Conservation (phyloP, 495 filamentous ascomycete genomes). For the Aspergillus haitiensis region DNA sequence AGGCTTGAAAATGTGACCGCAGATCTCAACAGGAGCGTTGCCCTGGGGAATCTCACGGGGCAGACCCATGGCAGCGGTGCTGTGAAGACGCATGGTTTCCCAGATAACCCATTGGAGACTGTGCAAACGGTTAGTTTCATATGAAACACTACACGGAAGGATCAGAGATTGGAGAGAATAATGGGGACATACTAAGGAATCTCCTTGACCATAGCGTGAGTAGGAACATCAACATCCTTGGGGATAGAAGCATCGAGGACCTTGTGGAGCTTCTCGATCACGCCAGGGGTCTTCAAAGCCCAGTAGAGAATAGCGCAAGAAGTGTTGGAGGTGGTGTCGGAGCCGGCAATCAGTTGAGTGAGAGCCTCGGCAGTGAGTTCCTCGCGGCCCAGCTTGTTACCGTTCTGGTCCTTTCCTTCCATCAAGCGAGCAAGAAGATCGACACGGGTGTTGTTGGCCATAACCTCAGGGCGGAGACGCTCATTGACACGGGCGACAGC, state of each 20-base stretch:
- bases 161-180: not conserved
- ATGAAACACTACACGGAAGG: not conserved
- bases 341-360: constrained; percentile 88
- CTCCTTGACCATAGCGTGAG: constrained; percentile 69
- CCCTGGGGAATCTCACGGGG: constrained; percentile 73
- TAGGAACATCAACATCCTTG: constrained; percentile 59
- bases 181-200: constrained; percentile 61
- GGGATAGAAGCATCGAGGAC: constrained; percentile 72
- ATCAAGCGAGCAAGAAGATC: constrained; percentile 83
- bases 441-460: constrained; percentile 58
- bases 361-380: constrained; percentile 88
- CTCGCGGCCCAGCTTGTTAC: constrained; percentile 67
- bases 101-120: constrained; percentile 74
- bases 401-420: constrained; percentile 81
- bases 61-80: constrained; percentile 83
- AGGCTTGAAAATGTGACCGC: constrained; percentile 65
- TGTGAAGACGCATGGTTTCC: constrained; percentile 89
- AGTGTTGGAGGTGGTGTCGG: constrained; percentile 88
- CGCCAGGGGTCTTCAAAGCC: constrained; percentile 66
- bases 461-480: constrained; percentile 64
- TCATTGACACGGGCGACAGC: constrained; percentile 78
- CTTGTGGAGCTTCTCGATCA: constrained; percentile 67
- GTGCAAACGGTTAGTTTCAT: constrained; percentile 8
- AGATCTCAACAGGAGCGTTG: constrained; percentile 53
- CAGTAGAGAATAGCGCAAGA: constrained; percentile 84